Evolutionary conservation across 176 grass and related monocot species (phyloP), one percentile per base, ranked within the genome.

Genomic region (Bonia amplexicaulis): DNA sequence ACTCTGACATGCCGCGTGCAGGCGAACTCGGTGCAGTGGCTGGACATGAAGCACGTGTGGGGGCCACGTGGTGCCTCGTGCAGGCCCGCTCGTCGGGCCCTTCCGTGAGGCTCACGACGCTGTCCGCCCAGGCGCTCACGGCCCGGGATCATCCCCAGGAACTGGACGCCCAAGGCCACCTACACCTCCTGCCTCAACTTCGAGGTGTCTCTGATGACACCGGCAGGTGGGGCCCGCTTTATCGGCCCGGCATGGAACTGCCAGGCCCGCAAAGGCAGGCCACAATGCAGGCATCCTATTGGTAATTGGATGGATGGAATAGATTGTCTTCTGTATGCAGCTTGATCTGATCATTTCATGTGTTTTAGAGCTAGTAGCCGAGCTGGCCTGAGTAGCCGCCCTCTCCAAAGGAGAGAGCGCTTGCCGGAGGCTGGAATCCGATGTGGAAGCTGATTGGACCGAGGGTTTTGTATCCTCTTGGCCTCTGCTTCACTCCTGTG

Each of bases 171-270:
- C 85, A 94, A 84, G 86, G 93, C 84, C 79, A 99, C 97, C 80
- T 99, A 99, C 97, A 92, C 92, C 62, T 99, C 97, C 76, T 84
- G 90, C 48, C 97, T 99, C 74, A 99, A 99, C 90, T 94, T 99
- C 79, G 67, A 88, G 15, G 77, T 52, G 31, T 42, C 90, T 88
- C 48, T 86, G 79, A 65, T 14, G 52, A 27, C 16, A 20, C 5
- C 42, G 53, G 4, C 41, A 4, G 2, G 33, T 40, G 44, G 73
- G 79, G 70, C 70, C 87, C 66, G 65, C 87, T 87, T 80, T 83
- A 76, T 64, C 31, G 61, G 80, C 75, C 69, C 42, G 35, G 80
- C 22, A 53, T n/a, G 45, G 26, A 73, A 19, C 74, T 71, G 80
- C 54, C 67, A 14, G 55, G 71, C 39, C 77, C 73, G 90, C 85